These are phyloP conservation scores for Cyamopsis tetragonoloba DNA, from an alignment of 306 rosid species.

Conservation along the genomic window DNA sequence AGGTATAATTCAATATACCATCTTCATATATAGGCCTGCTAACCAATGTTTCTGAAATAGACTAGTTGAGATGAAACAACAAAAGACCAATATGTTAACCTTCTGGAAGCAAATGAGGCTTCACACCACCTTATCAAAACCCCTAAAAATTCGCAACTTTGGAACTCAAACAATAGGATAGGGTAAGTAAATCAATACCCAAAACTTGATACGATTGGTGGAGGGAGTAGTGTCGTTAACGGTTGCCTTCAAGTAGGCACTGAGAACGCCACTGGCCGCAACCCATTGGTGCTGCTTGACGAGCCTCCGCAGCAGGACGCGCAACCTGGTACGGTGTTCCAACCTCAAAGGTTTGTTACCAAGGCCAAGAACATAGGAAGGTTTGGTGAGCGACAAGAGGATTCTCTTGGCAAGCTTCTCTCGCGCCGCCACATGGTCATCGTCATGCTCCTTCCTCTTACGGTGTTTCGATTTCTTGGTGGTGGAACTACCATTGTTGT, in stretches of 20 bases:
- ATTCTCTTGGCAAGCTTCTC: slow-evolving; percentile 34
- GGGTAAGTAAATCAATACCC: slow-evolving; percentile 34
- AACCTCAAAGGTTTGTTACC: slow-evolving; percentile 41
- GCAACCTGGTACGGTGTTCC: slow-evolving; percentile 45
- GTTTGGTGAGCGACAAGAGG: slow-evolving; percentile 45
- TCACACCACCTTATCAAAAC: not conserved
- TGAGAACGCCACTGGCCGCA: slow-evolving; percentile 61
- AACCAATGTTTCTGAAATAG: not conserved
- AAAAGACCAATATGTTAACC: not conserved
- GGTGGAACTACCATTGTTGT: not conserved
- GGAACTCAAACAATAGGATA: not conserved
- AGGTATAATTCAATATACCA: no score
- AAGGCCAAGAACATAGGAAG: slow-evolving; percentile 47
- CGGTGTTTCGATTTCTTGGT: not conserved
- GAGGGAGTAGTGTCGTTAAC: slow-evolving; percentile 39
- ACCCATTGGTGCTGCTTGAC: slow-evolving; percentile 53
- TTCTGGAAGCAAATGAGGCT: not conserved
- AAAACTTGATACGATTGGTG: slow-evolving; percentile 59
- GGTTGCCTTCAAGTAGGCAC: slow-evolving; percentile 50
- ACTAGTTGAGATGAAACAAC: not conserved
- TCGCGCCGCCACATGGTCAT: not conserved
- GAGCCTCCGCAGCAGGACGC: slow-evolving; percentile 38
- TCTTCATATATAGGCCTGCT: not conserved
- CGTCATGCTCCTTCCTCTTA: slow-evolving; percentile 38
- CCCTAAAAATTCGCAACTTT: not conserved